Base-by-base conservation (phyloP, 179 eudicot species). In the Silene vulgaris region DNA sequence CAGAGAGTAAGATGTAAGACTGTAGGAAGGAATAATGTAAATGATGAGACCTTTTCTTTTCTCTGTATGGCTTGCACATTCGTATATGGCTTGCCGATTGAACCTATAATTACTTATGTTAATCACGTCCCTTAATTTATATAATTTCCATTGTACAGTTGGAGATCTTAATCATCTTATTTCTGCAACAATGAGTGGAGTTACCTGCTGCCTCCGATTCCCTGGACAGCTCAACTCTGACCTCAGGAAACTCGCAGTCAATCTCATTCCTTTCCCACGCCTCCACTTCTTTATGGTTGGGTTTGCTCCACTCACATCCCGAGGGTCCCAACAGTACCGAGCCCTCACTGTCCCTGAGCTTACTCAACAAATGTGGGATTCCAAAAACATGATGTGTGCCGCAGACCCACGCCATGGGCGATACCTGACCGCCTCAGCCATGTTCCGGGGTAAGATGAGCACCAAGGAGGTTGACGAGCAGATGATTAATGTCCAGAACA, bases 261-360 rank as follows among this genome's bases (percentile, higher is more conserved):
- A 88, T 75, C 90, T 89, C 23, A 88, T 89, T 45, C 91, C 93
- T 1, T 86, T 86, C 82, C 91, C 91, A 5, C 97, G 94, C 35
- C 84, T 91, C 35, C 97, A 91, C 84, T 91, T 91, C 84, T 91
- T 91, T 86, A 91, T 91, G 97, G 97, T 91, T 20, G 97, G 97
- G 3, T 91, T 91, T 79, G 92, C 97, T 7, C 95, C 94, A 4
- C 86, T 91, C 26, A 91, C 97, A 28, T 91, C 97, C 3, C 92
- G 91, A 37, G 91, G 91, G 8, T 91, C 97, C 17, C 97, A 90
- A 84, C 90, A 88, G 30, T 91, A 91, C 86, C 91, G 91, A 14
- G 86, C 96, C 74, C 90, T 90, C 0, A 87, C 97, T 0, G 91
- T 91, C 64, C 96, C 96, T 0, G 97, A 91, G 68, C 92, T 91